Base-by-base conservation (phyloP, 768 basidiomycete species). In the Krasilnikovozyma curviuscula region DNA sequence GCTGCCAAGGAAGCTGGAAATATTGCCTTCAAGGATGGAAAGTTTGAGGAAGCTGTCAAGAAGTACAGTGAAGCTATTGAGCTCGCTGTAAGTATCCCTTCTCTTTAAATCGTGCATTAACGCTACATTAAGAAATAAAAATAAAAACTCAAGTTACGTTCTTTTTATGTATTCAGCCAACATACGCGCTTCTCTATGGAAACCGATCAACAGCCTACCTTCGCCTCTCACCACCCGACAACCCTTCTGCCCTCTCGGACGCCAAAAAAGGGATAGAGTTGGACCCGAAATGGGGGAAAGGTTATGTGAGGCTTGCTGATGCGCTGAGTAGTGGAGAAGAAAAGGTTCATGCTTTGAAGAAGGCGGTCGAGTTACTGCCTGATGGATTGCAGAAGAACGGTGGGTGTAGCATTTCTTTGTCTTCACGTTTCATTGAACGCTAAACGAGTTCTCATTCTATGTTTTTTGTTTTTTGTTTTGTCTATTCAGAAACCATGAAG, bases 171-270 rank as follows among this genome's bases (percentile, higher is more conserved):
- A 18, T 4, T 7, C 35, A 19, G 14, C 43, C 49, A 5, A 19
- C 29, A 16, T 41, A 37, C 8, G 43, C 49, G 19, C 23, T 45
- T 28, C 49, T 50, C 28, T 43, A 18, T 37, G 40, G 42, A 5
- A 50, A 50, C 43, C 42, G 49, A 5, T 50, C 49, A 37, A 38
- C 45, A 27, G 49, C 49, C 9, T 24, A 43, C 37, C 38, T 50
- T 2, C 39, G 41, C 37, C 38, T 38, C 21, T 27, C 29, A 1
- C 35, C 40, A 10, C 14, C 37, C 4, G 25, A 21, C 12, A 38
- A 39, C n/a, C n/a, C n/a, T n/a, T n/a, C n/a, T 23, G 49, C 49
- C 6, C 21, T 39, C 19, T 24, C n/a, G 0, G 49, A 50, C 35
- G 49, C 43, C 2, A 23, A 25, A 0, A 14, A 39, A 25, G 42